Conservation (phyloP, 345 rosid species). For the Eucalyptus curtisii region DNA sequence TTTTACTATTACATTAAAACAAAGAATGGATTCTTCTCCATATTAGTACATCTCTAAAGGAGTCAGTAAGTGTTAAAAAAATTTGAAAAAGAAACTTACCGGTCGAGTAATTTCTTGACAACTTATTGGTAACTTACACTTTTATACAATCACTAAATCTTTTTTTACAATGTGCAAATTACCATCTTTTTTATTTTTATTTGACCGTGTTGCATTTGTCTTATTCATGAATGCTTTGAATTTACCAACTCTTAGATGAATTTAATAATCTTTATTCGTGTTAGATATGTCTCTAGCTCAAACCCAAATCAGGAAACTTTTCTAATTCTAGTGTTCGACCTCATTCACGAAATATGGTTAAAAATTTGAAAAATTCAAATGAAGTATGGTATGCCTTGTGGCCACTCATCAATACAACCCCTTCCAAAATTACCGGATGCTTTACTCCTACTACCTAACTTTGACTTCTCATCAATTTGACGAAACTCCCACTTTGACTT, state of each 20-base stretch:
- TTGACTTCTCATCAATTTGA: not conserved
- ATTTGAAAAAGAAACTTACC: not conserved
- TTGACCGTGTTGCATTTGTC: not conserved
- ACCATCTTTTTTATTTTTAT: not conserved
- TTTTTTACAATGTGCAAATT: not conserved
- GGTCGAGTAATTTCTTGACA: not conserved
- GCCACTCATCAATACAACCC: not conserved
- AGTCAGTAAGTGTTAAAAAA: not conserved
- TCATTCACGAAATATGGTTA: not conserved
- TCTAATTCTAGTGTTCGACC: not conserved
- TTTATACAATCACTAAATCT: not conserved
- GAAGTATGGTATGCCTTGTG: not conserved
- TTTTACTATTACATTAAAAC: not conserved
- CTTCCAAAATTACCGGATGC: not conserved
- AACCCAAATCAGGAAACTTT: accelerated
- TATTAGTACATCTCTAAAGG: not conserved
- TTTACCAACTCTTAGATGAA: not conserved
- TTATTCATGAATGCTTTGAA: not conserved
- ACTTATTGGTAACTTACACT: not conserved
- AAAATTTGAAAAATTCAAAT: not conserved
- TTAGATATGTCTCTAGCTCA: accelerated
- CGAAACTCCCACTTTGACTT: not conserved
- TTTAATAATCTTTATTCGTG: not conserved
- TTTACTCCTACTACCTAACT: not conserved
- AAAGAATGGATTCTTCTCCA: not conserved